Evolutionary conservation across 75 land plant species (phyloP), one percentile per base, ranked within the genome.

Genomic region (Cunninghamia lanceolata): DNA sequence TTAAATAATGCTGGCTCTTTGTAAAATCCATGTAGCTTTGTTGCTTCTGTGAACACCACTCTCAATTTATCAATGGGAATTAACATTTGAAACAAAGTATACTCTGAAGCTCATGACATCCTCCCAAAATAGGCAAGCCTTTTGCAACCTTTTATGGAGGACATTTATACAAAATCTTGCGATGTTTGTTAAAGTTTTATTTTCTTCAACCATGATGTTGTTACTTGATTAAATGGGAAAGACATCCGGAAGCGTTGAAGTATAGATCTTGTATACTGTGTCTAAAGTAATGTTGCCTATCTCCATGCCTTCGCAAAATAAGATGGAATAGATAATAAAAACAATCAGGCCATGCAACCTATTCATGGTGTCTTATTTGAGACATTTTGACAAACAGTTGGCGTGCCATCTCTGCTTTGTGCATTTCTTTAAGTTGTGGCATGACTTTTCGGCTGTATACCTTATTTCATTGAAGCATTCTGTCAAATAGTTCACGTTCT

Each of bases 41-140:
- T 88, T 3, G 90, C 88, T 45, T 89, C 82, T 59, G 74, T 36
- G 76, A 94, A 91, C 4, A 84, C 84, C 43, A 43, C 16, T 19
- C 70, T 84, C 13, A 93, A 38, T 35, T 43, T 73, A 42, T 85
- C 89, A n/a, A 83, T 6, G 5, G 80, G 35, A 32, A 87, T n/a
- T 14, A 80, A 86, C 74, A 40, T 83, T 87, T 82, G 86, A 84
- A 71, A 87, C 71, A 56, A 88, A 89, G 85, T 94, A 94, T 28
- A 94, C 34, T 80, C 93, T 89, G 86, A 94, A 89, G 70, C 75
- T 86, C 93, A 47, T 85, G 35, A 91, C 84, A 32, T 95, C 89
- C 38, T 88, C 84, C 98, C 96, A 96, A 32, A 84, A 84, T 77
- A 96, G 91, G 30, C 59, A 28, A 46, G 91, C 92, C 40, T 88